phyloP scores from a whole-genome alignment of 495 filamentous ascomycete species.

The Rhypophila decipiens region DNA sequence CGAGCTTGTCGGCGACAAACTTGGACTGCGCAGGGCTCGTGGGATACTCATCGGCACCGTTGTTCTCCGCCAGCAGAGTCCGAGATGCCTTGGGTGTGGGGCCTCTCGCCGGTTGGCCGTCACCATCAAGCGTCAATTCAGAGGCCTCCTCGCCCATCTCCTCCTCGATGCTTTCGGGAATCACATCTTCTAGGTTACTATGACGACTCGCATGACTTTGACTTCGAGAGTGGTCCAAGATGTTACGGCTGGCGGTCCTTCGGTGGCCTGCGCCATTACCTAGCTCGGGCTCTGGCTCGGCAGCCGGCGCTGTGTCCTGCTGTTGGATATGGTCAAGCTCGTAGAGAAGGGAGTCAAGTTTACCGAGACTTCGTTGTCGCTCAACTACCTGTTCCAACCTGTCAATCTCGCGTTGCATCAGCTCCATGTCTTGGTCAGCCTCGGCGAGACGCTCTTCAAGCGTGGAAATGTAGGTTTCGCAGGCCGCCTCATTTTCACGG shows the following conservation, averaged over 20 bases:
- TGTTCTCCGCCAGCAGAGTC: slow-evolving; percentile 8
- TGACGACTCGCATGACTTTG: slow-evolving; percentile 46
- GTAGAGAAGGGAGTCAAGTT: slow-evolving; percentile 84
- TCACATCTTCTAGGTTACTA: slow-evolving; percentile 46
- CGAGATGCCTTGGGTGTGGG: slow-evolving; percentile 23
- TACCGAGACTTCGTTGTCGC: slow-evolving; percentile 88
- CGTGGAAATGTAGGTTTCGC: slow-evolving; percentile 95
- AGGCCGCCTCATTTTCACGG: slow-evolving; percentile 80
- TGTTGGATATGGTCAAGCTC: slow-evolving; percentile 81
- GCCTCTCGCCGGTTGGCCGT: slow-evolving; percentile 24
- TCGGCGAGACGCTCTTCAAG: slow-evolving; percentile 94
- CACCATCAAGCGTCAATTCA: slow-evolving; percentile 20
- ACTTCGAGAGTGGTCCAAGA: slow-evolving; percentile 43
- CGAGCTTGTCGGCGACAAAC: slow-evolving; percentile 87
- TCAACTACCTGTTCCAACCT: slow-evolving; percentile 92
- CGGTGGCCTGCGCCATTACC: slow-evolving; percentile 38
- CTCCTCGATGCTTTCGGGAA: slow-evolving; percentile 37
- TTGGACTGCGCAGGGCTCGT: slow-evolving; percentile 73
- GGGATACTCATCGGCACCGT: slow-evolving; percentile 30
- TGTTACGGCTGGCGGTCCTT: slow-evolving; percentile 30
- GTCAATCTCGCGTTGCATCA: slow-evolving; percentile 95
- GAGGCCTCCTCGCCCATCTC: slow-evolving; percentile 27
- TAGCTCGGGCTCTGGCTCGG: slow-evolving; percentile 19
- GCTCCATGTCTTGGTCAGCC: slow-evolving; percentile 88
- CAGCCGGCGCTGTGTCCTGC: slow-evolving; percentile 37